Evolutionary conservation across 2,329 filamentous ascomycete genomes (phyloP).

Genomic region (Westerdykella ornata): DNA sequence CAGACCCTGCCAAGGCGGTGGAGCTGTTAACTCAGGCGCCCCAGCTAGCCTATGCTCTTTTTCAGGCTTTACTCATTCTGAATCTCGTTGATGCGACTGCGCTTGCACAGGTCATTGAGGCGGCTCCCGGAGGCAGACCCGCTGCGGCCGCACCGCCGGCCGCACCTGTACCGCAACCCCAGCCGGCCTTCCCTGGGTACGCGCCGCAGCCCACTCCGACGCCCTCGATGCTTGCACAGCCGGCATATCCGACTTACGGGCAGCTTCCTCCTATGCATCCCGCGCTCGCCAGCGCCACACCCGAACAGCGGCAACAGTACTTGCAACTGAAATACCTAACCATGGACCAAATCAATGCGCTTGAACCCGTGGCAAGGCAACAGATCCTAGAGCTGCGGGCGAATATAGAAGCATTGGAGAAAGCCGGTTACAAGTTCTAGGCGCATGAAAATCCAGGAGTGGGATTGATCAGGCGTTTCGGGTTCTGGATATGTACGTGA

Average conservation of each 20-base stretch:
- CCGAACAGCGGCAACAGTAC: slow-evolving; percentile 62
- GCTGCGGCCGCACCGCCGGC: slow-evolving; percentile 35
- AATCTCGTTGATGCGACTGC: slow-evolving; percentile 82
- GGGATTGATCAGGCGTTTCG: too few relatives aligned
- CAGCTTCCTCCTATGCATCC: slow-evolving; percentile 43
- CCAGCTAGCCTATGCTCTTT: slow-evolving; percentile 89
- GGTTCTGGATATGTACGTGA: too few relatives aligned
- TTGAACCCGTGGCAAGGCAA: slow-evolving; percentile 53
- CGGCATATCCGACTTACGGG: slow-evolving; percentile 16
- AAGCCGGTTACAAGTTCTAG: too few relatives aligned
- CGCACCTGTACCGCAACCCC: slow-evolving; percentile 31
- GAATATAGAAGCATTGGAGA: too few relatives aligned
- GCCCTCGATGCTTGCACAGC: slow-evolving; percentile 43
- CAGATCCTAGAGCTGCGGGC: background rate
- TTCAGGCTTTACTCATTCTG: slow-evolving; percentile 88
- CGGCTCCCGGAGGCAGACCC: slow-evolving; percentile 32
- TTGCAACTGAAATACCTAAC: slow-evolving; percentile 75
- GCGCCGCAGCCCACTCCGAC: slow-evolving; percentile 46
- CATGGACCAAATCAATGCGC: slow-evolving; percentile 69
- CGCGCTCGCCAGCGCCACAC: slow-evolving; percentile 34
- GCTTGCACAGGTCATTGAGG: slow-evolving; percentile 72
- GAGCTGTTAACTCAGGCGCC: slow-evolving; percentile 84
- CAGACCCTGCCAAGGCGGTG: slow-evolving; percentile 74
- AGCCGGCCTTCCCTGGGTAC: slow-evolving; percentile 30
- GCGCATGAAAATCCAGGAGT: too few relatives aligned